A percentile compares a stretch with the other conserved stretches of the same genome.
Conservation (phyloP, 1,284 basidiomycete genomes). For the Irpex sp. region DNA sequence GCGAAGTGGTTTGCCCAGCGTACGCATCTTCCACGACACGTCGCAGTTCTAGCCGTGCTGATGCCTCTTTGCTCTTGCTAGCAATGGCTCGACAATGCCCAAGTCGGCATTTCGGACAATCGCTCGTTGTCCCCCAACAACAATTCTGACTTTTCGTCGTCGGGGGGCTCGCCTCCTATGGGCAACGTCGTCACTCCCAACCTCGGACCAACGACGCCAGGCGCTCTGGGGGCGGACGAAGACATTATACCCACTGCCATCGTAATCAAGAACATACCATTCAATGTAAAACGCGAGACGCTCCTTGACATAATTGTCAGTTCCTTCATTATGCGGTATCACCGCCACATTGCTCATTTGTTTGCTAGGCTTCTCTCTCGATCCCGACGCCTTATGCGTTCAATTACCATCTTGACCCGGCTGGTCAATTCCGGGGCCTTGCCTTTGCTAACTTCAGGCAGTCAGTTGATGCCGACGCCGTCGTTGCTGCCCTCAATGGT, state of each 20-base stretch:
- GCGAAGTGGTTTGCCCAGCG: conserved; percentile 67
- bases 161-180: conserved; percentile 73
- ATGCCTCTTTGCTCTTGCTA: conserved; percentile 25
- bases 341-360: conserved; percentile 2
- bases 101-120: conserved; percentile 45
- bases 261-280: conserved; percentile 99
- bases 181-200: conserved; percentile 48
- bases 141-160: conserved; percentile 81
- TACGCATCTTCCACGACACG: conserved; percentile 34
- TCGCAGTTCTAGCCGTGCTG: not conserved
- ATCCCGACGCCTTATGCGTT: conserved; percentile 99
- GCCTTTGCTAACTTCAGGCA: conserved; percentile 99
- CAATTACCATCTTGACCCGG: conserved; percentile 96
- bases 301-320: conserved; percentile 93
- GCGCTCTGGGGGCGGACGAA: conserved; percentile 59
- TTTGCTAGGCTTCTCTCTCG: conserved; percentile 74
- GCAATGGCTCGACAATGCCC: conserved; percentile 77
- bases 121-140: conserved; percentile 82
- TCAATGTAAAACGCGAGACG: conserved; percentile 95
- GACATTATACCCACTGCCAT: conserved; percentile 99
- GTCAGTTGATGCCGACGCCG: conserved; percentile 88
- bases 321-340: conserved; percentile 19
- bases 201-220: conserved; percentile 45
- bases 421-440: conserved; percentile 93
- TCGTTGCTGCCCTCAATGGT: conserved; percentile 92